Evolutionary conservation across 2,329 filamentous ascomycete genomes (phyloP).

Genomic region (Aspergillus sp.): DNA sequence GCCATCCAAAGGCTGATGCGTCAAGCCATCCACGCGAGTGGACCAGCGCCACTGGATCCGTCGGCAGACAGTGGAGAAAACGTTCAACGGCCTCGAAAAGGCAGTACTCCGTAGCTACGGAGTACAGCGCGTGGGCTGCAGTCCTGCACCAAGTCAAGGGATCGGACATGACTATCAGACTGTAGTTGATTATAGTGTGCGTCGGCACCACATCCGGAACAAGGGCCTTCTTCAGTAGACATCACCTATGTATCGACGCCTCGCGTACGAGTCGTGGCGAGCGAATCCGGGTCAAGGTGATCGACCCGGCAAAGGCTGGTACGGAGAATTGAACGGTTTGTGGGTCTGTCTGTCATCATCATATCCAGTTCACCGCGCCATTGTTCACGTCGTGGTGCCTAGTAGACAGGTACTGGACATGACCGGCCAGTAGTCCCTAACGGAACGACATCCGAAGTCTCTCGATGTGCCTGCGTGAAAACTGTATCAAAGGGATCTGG

Average conservation of each 20-base stretch:
- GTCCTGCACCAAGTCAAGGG: not conserved
- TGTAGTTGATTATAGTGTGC: no score
- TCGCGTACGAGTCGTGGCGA: not conserved
- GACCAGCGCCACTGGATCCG: constrained; percentile 4
- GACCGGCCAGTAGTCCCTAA: no score
- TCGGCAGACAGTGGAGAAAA: constrained; percentile 1
- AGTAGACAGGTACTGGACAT: not conserved
- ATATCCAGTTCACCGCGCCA: not conserved
- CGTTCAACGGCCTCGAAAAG: not conserved
- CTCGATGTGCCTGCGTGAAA: no score
- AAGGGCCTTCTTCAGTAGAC: not conserved
- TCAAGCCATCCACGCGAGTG: not conserved
- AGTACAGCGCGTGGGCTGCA: not conserved
- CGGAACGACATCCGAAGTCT: no score
- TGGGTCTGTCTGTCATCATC: not conserved
- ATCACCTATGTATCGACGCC: no score
- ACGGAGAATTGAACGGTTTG: not conserved
- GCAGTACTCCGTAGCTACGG: not conserved
- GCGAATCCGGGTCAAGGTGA: not conserved
- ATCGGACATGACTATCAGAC: no score
- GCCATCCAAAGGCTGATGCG: not conserved
- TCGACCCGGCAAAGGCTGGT: not conserved
- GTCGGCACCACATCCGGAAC: not conserved
- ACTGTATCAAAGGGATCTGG: no score
- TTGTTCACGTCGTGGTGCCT: not conserved